Percentiles rank a stretch among this genome's conserved stretches.
Conservation (phyloP, 768 basidiomycete species). For the Lanmaoa pseudosensibilis region DNA sequence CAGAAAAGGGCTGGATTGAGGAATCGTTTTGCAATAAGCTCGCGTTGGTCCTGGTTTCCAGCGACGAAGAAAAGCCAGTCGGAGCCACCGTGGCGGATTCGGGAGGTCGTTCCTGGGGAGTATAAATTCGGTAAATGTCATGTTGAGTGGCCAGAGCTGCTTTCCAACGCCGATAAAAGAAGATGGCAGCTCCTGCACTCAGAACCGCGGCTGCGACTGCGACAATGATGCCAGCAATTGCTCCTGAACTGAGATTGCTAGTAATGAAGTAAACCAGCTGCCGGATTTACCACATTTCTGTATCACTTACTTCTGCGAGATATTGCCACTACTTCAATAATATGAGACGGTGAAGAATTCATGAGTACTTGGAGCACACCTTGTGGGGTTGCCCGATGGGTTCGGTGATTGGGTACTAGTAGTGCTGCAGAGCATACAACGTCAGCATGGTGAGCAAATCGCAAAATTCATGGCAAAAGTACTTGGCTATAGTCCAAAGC, state of each 20-base stretch:
- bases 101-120: constrained; percentile 10
- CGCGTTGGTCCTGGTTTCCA: constrained; percentile 17
- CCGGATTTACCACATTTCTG: not conserved
- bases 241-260: constrained; percentile 23
- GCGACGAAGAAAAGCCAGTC: constrained; percentile 22
- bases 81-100: not conserved
- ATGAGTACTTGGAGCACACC: not conserved
- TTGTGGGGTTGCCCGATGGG: not conserved
- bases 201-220: constrained; percentile 14
- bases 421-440: not conserved
- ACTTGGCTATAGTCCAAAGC: constrained; percentile 24
- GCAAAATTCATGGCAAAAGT: not conserved
- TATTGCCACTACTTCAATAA: not conserved
- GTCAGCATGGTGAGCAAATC: not conserved
- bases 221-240: constrained; percentile 24
- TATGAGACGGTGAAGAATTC: not conserved
- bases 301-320: constrained; percentile 14
- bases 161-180: constrained; percentile 34
- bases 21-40: constrained; percentile 12
- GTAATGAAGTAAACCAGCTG: not conserved
- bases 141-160: constrained; percentile 16
- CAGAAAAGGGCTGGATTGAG: not conserved
- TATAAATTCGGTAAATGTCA: constrained; percentile 11
- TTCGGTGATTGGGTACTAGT: not conserved
- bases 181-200: constrained; percentile 13